Conservation (phyloP, 257 asterid genomes). For the Marsdenia floribunda region DNA sequence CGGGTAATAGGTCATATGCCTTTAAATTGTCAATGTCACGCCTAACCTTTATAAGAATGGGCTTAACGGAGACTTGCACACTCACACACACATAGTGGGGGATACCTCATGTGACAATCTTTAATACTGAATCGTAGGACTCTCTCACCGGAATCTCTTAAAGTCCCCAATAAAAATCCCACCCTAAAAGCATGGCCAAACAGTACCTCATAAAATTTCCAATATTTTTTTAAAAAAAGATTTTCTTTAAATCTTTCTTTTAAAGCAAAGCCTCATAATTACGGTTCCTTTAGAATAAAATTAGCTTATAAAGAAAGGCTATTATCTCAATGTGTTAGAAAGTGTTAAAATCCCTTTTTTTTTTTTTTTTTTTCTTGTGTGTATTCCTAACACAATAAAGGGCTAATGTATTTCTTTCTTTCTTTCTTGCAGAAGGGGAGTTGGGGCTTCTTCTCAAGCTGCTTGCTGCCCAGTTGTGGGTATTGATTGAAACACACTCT, state of each 20-base stretch:
- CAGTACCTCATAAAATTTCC: too few relatives aligned
- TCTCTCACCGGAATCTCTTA: neutral
- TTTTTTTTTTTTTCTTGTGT: neutral
- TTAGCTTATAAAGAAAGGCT: too few relatives aligned
- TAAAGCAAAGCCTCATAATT: neutral
- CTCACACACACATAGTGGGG: neutral
- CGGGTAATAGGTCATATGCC: neutral
- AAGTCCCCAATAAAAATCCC: neutral
- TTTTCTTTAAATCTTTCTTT: too few relatives aligned
- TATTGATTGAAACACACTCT: slow-evolving; percentile 3
- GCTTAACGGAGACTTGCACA: neutral
- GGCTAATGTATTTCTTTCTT: too few relatives aligned
- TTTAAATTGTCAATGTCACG: neutral
- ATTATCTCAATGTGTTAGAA: neutral
- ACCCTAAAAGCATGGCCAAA: too few relatives aligned
- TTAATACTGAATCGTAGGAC: neutral
- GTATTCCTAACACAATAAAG: too few relatives aligned
- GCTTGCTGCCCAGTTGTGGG: slow-evolving; percentile 42
- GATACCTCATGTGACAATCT: neutral
- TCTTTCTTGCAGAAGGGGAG: slow-evolving; percentile 42
- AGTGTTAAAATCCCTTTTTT: neutral
- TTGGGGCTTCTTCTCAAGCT: slow-evolving; percentile 50
- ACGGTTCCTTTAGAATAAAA: neutral
- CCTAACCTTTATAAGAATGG: slow-evolving; percentile 9
- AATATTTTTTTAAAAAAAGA: too few relatives aligned